Evolutionary conservation across 345 rosid genomes (phyloP), one percentile per base, ranked within the genome.

Genomic region (Eucalyptus dawsonii): DNA sequence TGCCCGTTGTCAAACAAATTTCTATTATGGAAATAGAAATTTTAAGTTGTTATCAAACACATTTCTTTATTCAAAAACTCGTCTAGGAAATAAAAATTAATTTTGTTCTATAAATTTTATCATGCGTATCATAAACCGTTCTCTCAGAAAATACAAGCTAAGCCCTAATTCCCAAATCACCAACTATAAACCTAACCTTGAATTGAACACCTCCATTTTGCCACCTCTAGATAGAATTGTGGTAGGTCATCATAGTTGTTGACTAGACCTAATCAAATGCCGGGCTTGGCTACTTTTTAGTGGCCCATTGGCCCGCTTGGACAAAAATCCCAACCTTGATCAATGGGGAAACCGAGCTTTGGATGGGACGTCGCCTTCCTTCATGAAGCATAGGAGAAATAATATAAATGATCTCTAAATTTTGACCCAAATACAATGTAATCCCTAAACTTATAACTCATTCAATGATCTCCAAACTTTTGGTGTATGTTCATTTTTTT

Each of bases 61-160:
- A 0, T 21, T 53, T 53, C 0, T 53, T 53, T 19, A 5, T 1
- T 53, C 0, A 51, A 2, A 21, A 53, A 53, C 24, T 53, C 2
- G 1, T 53, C 58, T 0, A 3, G 5, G 11, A 4, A 19, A 53
- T 53, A 53, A 0, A 53, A 53, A 53, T 21, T 21, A 1, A 53
- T 53, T 53, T 53, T 53, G 1, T 53, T 53, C 2, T 9, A 21
- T 2, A 53, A 53, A 53, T 53, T 53, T 53, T 3, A 3, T 53
- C 11, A 53, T 53, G 0, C 0, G 2, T 2, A 53, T 19, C 58
- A 4, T 1, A 62, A 27, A 62, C 3, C 6, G 8, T 29, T 15
- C 34, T 62, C 9, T 29, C 0, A 27, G 0, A 60, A 62, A 62
- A 62, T 12, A 62, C 69, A 29, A 27, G 8, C 16, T 53, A 62